Evolutionary conservation across 257 asterid genomes (phyloP).

Genomic region (Gentiana dahurica): DNA sequence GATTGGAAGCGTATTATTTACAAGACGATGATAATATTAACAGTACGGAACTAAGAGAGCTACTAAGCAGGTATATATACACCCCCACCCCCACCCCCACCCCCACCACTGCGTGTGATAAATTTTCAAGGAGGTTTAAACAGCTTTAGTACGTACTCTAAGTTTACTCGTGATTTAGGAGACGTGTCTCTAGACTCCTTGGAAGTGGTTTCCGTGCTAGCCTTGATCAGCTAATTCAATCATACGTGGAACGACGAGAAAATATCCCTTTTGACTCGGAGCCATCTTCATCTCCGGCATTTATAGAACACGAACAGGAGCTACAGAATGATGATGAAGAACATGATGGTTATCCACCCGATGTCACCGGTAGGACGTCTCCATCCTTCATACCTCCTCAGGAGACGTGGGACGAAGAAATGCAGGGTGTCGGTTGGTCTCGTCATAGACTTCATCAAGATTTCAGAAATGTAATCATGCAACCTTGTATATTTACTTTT

Average conservation of each 20-base stretch:
- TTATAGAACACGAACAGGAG: constrained; percentile 35
- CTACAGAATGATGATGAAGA: constrained; percentile 23
- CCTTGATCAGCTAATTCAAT: constrained; percentile 57
- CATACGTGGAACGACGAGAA: constrained; percentile 58
- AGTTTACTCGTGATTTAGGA: constrained; percentile 32
- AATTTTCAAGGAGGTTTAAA: too few relatives aligned
- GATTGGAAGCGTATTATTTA: constrained; percentile 31
- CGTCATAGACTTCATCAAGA: constrained; percentile 29
- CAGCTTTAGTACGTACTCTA: too few relatives aligned
- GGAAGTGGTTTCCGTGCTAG: constrained; percentile 69
- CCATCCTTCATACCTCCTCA: constrained; percentile 23
- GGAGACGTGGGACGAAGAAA: constrained; percentile 40
- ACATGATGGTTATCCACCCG: constrained; percentile 16
- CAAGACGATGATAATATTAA: constrained; percentile 50
- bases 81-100: too few relatives aligned
- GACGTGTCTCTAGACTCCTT: constrained; percentile 82
- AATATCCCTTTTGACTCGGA: constrained; percentile 57
- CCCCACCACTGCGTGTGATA: neutral
- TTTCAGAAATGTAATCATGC: constrained; percentile 37
- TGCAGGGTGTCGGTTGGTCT: constrained; percentile 35
- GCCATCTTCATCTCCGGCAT: constrained; percentile 34
- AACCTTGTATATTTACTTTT: neutral
- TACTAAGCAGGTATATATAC: constrained; percentile 51
- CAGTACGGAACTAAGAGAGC: constrained; percentile 67
- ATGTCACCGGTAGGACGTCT: constrained; percentile 28